phyloP scores from a whole-genome alignment of 768 basidiomycete genomes.

The Tylopilus felleus region DNA sequence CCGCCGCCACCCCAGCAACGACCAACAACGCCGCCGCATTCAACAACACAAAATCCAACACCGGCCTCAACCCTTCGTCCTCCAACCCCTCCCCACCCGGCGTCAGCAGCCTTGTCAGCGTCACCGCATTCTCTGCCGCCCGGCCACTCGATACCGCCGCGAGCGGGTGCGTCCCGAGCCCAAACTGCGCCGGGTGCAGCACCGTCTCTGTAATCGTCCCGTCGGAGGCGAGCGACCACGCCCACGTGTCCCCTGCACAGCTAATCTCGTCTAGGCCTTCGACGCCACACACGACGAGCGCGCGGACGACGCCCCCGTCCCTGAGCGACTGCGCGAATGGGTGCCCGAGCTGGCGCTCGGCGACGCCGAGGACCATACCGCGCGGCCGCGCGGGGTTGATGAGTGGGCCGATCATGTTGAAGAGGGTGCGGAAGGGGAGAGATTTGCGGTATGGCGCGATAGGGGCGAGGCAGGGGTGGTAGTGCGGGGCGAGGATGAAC shows the following conservation, averaged over 20 bases:
- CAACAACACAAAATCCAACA: conserved; percentile 84
- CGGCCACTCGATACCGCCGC: conserved; percentile 64
- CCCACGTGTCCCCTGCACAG: conserved; percentile 85
- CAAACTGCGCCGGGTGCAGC: conserved; percentile 74
- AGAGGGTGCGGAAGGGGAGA: conserved; percentile 93
- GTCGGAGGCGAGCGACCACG: conserved; percentile 69
- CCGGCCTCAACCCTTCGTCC: conserved; percentile 51
- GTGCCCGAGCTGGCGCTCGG: conserved; percentile 72
- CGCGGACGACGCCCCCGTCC: conserved; percentile 74
- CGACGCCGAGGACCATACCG: conserved; percentile 91
- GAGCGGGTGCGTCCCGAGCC: conserved; percentile 68
- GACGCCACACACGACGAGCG: conserved; percentile 89
- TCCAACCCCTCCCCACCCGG: conserved; percentile 39
- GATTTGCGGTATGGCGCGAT: conserved; percentile 82
- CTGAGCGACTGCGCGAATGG: conserved; percentile 76
- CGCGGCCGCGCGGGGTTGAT: conserved; percentile 86
- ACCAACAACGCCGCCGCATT: conserved; percentile 89
- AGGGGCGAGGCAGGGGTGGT: conserved; percentile 81
- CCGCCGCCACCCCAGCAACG: conserved; percentile 70
- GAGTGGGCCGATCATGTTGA: conserved; percentile 92
- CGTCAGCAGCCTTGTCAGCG: conserved; percentile 61
- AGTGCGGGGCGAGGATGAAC: conserved; percentile 92
- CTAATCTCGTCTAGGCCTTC: conserved; percentile 95
- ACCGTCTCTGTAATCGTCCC: conserved; percentile 60
- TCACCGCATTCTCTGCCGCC: conserved; percentile 79